Percentiles rank a stretch among this genome's conserved stretches.
Conservation (phyloP, 164 flowering plant species). For the Annona squamosa region DNA sequence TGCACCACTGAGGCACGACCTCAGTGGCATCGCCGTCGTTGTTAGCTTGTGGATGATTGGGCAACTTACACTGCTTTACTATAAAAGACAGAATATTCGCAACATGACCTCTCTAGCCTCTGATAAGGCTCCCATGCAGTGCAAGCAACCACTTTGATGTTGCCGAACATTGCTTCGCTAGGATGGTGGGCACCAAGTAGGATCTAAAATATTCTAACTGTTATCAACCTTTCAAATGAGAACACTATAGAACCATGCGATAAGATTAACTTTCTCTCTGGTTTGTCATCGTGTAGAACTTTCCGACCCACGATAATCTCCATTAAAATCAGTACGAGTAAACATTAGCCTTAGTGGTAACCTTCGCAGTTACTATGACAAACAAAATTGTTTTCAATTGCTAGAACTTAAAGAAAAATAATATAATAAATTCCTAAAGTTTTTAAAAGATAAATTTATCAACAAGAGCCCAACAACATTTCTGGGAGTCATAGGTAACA, state of each 20-base stretch:
- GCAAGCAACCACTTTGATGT: conserved; percentile 42
- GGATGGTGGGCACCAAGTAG: conserved; percentile 18
- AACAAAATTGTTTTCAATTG: no score
- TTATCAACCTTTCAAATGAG: conserved; percentile 26
- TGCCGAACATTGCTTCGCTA: conserved; percentile 35
- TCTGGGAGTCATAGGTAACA: background rate
- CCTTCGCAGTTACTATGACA: conserved; percentile 25
- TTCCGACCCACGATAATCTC: conserved; percentile 24
- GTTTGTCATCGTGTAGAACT: conserved; percentile 25
- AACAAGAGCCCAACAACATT: background rate
- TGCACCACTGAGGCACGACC: no score
- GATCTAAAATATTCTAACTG: conserved; percentile 27
- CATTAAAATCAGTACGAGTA: conserved; percentile 30
- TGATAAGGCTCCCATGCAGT: conserved; percentile 45
- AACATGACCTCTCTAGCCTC: conserved; percentile 48
- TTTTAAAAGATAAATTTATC: background rate
- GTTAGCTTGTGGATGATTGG: conserved; percentile 25
- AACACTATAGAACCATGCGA: conserved; percentile 42
- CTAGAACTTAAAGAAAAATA: no score
- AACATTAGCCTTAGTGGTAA: conserved; percentile 33
- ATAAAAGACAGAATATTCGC: conserved; percentile 40
- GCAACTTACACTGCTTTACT: conserved; percentile 50
- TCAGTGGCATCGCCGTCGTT: conserved; percentile 15
- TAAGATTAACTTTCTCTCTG: conserved; percentile 39
- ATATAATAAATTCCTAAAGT: background rate